Evolutionary conservation across 192 early-diverging fungal species (phyloP).

Genomic region (Spizellomyces punctatus): DNA sequence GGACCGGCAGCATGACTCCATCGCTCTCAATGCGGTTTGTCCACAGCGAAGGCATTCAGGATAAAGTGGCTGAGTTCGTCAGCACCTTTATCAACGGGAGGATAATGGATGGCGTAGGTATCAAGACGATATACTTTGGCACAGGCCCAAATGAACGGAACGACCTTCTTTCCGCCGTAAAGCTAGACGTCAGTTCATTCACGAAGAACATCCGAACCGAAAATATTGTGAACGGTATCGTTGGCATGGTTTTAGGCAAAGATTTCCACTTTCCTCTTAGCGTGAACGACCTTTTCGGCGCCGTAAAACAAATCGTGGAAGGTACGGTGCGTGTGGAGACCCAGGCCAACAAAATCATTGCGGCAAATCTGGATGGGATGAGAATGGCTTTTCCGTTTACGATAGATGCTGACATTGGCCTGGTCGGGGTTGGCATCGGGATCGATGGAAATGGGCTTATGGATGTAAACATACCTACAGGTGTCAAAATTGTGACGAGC

Average conservation of each 20-base stretch:
- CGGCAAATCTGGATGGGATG: conserved; percentile 24
- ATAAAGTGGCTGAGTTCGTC: conserved; percentile 28
- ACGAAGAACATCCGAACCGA: conserved; percentile 18
- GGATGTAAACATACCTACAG: conserved; percentile 11
- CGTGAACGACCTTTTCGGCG: conserved; percentile 12
- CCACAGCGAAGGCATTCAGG: conserved; percentile 16
- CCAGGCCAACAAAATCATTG: conserved; percentile 30
- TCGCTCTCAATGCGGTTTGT: background rate
- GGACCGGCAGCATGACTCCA: background rate
- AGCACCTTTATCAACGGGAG: conserved; percentile 26
- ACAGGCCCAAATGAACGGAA: conserved; percentile 20
- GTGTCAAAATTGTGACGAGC: conserved; percentile 15
- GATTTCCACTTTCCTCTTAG: conserved; percentile 12
- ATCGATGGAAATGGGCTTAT: conserved; percentile 25
- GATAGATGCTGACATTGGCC: conserved; percentile 25
- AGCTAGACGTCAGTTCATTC: conserved; percentile 23
- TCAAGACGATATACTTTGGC: conserved; percentile 35
- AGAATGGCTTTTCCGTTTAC: conserved; percentile 28
- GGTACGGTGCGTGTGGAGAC: conserved; percentile 25
- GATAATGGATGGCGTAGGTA: conserved; percentile 1
- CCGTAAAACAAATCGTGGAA: conserved; percentile 2
- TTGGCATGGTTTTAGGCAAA: conserved; percentile 17
- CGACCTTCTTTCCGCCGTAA: conserved; percentile 27
- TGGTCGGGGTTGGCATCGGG: conserved; percentile 17
- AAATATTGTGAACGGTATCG: conserved; percentile 10